Conservation (phyloP, 192 early-diverging fungal genomes). For the Dimargaris xerosporica region DNA sequence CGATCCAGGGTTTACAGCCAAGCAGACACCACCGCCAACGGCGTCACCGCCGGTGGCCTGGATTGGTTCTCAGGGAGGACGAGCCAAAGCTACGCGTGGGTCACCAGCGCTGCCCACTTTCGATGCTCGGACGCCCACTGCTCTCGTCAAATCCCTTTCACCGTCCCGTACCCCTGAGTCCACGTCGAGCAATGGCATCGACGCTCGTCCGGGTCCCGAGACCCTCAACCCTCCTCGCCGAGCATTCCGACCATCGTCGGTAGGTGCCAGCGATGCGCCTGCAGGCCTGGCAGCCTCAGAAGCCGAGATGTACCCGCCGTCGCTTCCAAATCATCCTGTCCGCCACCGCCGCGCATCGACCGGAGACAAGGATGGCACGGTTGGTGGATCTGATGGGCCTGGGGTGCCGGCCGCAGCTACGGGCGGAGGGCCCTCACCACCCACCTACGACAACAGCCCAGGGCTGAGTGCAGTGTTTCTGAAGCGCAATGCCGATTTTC, state of each 20-base stretch:
- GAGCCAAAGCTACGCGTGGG: background rate
- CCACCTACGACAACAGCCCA: slow-evolving; percentile 16
- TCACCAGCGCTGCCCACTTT: background rate
- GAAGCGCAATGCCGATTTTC: slow-evolving; percentile 34
- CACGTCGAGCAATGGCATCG: no score
- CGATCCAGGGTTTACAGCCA: background rate
- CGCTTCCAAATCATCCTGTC: background rate
- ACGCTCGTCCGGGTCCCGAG: no score
- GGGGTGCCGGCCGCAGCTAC: no score
- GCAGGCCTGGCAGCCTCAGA: background rate
- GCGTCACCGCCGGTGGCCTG: background rate
- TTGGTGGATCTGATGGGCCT: no score
- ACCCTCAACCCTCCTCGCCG: background rate
- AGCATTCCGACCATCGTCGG: background rate
- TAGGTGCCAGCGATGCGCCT: background rate
- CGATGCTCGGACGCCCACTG: background rate
- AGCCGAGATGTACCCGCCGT: background rate
- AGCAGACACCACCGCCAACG: background rate
- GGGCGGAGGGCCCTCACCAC: no score
- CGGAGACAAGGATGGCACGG: no score
- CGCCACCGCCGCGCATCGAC: no score
- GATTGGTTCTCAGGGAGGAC: background rate
- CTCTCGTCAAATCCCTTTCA: background rate
- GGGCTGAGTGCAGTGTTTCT: slow-evolving; percentile 32
- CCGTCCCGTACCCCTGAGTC: no score